phyloP scores from a whole-genome alignment of 257 asterid species.

The Lantana camara region DNA sequence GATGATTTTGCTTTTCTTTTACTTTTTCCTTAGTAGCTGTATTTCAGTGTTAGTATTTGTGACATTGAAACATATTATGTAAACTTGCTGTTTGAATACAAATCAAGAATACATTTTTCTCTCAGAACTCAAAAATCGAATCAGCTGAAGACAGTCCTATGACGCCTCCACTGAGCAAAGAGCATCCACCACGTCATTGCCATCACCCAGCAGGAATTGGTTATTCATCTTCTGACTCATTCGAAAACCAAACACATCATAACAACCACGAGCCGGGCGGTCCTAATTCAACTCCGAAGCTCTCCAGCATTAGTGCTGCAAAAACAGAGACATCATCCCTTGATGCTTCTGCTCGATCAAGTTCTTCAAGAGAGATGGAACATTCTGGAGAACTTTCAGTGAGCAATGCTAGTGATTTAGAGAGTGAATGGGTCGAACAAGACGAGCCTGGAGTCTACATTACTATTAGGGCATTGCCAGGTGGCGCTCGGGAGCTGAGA shows the following conservation, averaged over 20 bases:
- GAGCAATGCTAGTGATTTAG: constrained; percentile 93
- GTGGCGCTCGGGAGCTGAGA: constrained; percentile 89
- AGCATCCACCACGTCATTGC: constrained; percentile 51
- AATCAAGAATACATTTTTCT: not conserved
- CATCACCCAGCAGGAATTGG: constrained; percentile 47
- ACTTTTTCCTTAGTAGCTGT: too few species aligned
- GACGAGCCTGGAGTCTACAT: constrained; percentile 98
- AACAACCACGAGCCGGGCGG: constrained; percentile 52
- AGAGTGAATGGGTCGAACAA: constrained; percentile 95
- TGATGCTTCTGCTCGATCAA: constrained; percentile 77
- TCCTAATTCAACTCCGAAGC: constrained; percentile 73
- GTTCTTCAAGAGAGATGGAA: constrained; percentile 79
- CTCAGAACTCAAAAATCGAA: constrained; percentile 66
- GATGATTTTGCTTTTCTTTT: too few species aligned
- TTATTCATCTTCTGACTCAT: constrained; percentile 54
- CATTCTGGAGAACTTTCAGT: constrained; percentile 86
- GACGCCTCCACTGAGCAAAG: constrained; percentile 74
- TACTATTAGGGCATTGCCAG: constrained; percentile 75
- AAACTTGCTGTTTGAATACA: not conserved
- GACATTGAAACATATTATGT: too few species aligned
- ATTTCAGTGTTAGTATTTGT: too few species aligned
- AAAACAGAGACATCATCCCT: constrained; percentile 73
- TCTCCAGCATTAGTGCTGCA: constrained; percentile 74
- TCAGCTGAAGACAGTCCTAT: constrained; percentile 73
- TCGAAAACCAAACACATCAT: constrained; percentile 46